Evolutionary conservation across 352 stramenopile genomes (phyloP).

Genomic region (Pythium brassicae): DNA sequence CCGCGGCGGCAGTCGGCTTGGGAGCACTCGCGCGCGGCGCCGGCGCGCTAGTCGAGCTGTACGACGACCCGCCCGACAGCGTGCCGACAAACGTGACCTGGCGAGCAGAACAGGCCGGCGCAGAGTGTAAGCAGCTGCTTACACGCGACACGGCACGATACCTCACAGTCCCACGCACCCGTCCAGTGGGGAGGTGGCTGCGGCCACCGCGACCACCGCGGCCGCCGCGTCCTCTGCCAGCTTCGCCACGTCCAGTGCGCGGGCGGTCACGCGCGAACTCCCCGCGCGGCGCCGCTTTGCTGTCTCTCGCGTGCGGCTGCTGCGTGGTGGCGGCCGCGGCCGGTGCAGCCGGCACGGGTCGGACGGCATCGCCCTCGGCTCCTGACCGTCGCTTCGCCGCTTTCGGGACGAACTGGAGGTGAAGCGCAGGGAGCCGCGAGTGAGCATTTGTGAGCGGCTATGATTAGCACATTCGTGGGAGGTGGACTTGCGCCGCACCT

Average conservation of each 20-base stretch:
- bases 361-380: constrained; percentile 21
- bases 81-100: constrained; percentile 74
- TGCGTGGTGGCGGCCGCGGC: neutral
- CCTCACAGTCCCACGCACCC: constrained; percentile 16
- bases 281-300: constrained; percentile 27
- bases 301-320: constrained; percentile 21
- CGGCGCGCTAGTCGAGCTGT: constrained; percentile 36
- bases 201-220: constrained; percentile 44
- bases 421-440: neutral
- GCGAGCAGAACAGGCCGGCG: neutral
- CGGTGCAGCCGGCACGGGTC: neutral
- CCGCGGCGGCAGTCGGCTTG: constrained; percentile 47
- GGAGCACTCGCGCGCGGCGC: constrained; percentile 33
- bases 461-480: too few relatives aligned
- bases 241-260: constrained; percentile 13
- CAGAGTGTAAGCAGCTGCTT: neutral
- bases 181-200: constrained; percentile 53
- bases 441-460: too few relatives aligned
- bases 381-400: constrained; percentile 48
- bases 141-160: neutral
- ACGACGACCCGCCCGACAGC: constrained; percentile 76
- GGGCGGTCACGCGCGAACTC: constrained; percentile 35
- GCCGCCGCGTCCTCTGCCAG: constrained; percentile 37
- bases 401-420: constrained; percentile 66
- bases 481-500: constrained; percentile 14